Evolutionary conservation across 2,329 filamentous ascomycete species (phyloP), one percentile per base, ranked within the genome.

Genomic region (Orbilia quercus): DNA sequence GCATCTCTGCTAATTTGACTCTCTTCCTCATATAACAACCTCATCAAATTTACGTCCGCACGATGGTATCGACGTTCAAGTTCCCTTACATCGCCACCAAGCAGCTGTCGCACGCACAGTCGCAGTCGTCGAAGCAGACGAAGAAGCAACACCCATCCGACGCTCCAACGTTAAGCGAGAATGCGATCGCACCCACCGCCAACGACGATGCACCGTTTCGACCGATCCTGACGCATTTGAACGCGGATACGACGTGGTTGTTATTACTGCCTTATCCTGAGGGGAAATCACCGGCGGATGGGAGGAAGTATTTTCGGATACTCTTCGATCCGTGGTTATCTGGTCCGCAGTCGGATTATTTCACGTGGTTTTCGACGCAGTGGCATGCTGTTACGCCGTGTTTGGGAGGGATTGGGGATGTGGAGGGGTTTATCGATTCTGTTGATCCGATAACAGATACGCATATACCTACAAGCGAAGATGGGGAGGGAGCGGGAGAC

Each of bases 171-270:
- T 14, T 38, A 2, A 78, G 40, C 76, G 77, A 64, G 79, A 78
- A 50, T 18, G 14, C 36, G 14, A 40, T 1, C n/a, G n/a, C n/a
- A n/a, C n/a, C n/a, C n/a, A n/a, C n/a, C n/a, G n/a, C n/a, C n/a
- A n/a, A n/a, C n/a, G n/a, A n/a, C 14, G 25, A 18, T 25, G 14
- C 14, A 7, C 9, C 59, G 1, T 80, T 80, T 54, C 82, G 81
- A 42, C 81, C 85, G 0, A 78, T 89, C 42, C 82, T 90, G 7
- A 85, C 86, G 58, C 88, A 90, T 79, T 82, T 90, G 31, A 90
- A 89, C 79, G 87, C 85, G 76, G 88, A 90, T 80, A 89, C 87
- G 2, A 86, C 85, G 20, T 90, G 88, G 88, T 82, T 90, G 1
- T 80, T 90, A n/a, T 87, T 88, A 72, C 81, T 90, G 7, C 87